Conservation (phyloP, 345 rosid species). For the Clarkia xantiana region DNA sequence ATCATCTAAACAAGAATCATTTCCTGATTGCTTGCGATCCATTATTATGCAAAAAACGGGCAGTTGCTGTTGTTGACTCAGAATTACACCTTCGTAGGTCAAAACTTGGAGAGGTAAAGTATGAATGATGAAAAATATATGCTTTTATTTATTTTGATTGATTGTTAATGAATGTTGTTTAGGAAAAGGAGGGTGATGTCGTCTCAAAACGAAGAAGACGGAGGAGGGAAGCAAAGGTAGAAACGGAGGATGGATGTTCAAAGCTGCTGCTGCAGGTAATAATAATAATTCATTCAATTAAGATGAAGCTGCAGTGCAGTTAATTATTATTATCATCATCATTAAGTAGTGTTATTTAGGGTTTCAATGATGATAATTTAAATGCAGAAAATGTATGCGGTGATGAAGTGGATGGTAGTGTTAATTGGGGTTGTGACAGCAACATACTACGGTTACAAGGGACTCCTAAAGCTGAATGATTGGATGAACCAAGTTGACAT, state of each 20-base stretch:
- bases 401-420: conserved; percentile 33
- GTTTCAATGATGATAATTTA: too few relatives aligned
- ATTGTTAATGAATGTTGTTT: not conserved
- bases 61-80: conserved; percentile 34
- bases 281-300: too few relatives aligned
- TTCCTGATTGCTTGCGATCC: conserved; percentile 72
- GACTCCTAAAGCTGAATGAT: conserved; percentile 54
- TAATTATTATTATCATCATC: not conserved
- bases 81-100: conserved; percentile 54
- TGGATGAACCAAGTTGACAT: conserved; percentile 83
- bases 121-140: not conserved
- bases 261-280: conserved; percentile 47
- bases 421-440: conserved; percentile 18
- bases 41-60: conserved; percentile 46
- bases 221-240: conserved; percentile 45
- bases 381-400: conserved; percentile 37
- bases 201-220: conserved; percentile 50
- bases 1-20: conserved; percentile 46
- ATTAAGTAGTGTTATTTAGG: too few relatives aligned
- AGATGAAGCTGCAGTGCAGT: too few relatives aligned
- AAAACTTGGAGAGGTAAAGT: conserved; percentile 46
- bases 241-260: conserved; percentile 25
- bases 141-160: conserved; percentile 1
- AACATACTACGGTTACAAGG: conserved; percentile 66
- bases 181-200: conserved; percentile 44